phyloP scores from a whole-genome alignment of 225 moss, liverwort and hornwort genomes.

The Climacium dendroides region DNA sequence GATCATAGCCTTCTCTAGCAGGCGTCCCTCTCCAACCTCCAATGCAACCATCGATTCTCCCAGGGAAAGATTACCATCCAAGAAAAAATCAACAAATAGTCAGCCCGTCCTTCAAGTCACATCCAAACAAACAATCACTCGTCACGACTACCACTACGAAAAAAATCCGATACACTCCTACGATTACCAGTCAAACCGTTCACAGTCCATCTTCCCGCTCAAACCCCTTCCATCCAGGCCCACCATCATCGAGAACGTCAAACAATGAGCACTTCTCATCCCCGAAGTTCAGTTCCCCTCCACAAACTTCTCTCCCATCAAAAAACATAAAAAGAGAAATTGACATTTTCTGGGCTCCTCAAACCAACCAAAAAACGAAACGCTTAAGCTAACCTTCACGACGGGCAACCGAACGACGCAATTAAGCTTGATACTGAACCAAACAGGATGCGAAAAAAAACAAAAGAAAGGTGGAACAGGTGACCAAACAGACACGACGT shows the following conservation, averaged over 20 bases:
- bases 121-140: neutral
- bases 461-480: neutral
- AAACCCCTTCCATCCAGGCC: slow-evolving; percentile 8
- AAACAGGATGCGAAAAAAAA: neutral
- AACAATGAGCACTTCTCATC: neutral
- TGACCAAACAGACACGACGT: neutral
- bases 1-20: neutral
- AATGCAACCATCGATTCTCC: neutral
- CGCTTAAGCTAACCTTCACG: neutral
- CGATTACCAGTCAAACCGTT: neutral
- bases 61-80: neutral
- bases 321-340: neutral
- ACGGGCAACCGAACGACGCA: neutral
- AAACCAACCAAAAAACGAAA: neutral
- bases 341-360: neutral
- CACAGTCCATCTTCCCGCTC: neutral
- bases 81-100: neutral
- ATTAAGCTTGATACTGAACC: neutral
- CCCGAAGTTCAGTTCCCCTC: neutral
- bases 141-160: neutral
- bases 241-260: neutral
- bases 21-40: neutral
- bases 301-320: neutral
- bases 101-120: neutral
- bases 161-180: neutral